A percentile compares a stretch with the other conserved stretches of the same genome.
Conservation (phyloP, 1,284 basidiomycete species). For the Trichosporon ovoides region DNA sequence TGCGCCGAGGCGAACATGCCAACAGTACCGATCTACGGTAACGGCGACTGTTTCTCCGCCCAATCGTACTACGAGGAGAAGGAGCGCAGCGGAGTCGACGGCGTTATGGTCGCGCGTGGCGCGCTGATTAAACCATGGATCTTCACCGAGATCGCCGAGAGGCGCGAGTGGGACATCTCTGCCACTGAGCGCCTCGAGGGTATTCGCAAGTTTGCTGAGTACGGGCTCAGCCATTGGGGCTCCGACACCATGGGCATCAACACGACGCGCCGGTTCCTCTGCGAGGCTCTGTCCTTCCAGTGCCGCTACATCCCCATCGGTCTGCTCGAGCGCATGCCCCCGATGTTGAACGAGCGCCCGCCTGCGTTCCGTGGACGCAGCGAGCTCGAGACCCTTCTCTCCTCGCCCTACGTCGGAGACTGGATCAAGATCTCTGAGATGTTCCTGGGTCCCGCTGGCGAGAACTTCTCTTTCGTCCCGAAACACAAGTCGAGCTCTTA, state of each 20-base stretch:
- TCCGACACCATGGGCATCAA: constrained; percentile 87
- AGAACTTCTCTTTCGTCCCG: constrained; percentile 63
- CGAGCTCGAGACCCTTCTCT: constrained; percentile 81
- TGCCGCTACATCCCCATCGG: constrained; percentile 93
- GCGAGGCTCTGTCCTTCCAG: constrained; percentile 91
- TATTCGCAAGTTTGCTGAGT: constrained; percentile 77
- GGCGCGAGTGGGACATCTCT: constrained; percentile 89
- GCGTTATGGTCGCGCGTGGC: constrained; percentile 90
- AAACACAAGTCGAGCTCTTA: constrained; percentile 69
- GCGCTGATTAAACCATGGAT: constrained; percentile 95
- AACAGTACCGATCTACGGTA: constrained; percentile 87
- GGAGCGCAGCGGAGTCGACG: constrained; percentile 75
- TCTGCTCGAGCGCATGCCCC: constrained; percentile 77
- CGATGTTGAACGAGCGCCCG: constrained; percentile 80
- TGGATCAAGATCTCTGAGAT: constrained; percentile 92
- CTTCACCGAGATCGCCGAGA: constrained; percentile 92
- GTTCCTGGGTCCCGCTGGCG: constrained; percentile 72
- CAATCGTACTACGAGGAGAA: constrained; percentile 61
- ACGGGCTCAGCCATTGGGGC: constrained; percentile 67
- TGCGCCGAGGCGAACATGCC: constrained; percentile 70
- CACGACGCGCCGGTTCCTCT: constrained; percentile 86
- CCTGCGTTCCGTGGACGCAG: constrained; percentile 78
- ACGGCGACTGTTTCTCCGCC: constrained; percentile 88
- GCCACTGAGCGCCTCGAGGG: constrained; percentile 83
- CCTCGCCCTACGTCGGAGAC: constrained; percentile 73